Base-by-base conservation (phyloP, 441 rosid genomes). In the Isatis lusitanica region DNA sequence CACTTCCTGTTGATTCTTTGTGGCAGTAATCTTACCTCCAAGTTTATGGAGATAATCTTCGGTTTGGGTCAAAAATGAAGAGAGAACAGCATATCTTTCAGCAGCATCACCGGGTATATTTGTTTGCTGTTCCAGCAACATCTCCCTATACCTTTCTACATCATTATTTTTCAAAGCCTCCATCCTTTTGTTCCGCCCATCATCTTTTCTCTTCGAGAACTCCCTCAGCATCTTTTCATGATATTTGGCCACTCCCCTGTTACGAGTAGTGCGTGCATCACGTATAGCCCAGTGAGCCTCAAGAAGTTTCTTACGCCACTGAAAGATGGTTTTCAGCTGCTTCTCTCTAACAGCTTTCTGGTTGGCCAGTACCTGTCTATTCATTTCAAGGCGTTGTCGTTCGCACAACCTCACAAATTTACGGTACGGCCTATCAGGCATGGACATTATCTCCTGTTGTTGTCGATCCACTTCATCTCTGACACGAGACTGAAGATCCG, bases 141-240 rank as follows among this genome's bases (percentile, higher is more conserved):
- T 96, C 81, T 96, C 98, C 82, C 99, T 86, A 72, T 96, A 96
- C 82, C 99, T 87, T 85, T 94, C 99, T 46, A 94, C 99, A 70
- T 96, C 99, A 85, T 96, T 96, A 80, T 96, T 96, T 87, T 96
- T 96, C 86, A 96, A 82, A 60, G 99, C 99, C 79, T 96, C 99
- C 99, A 96, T 96, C 79, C 99, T 87, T 87, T 82, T 96, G 78
- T 89, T 94, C 71, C 98, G 84, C 73, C 87, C 98, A 77, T 96
- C 99, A 83, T 96, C 98, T 81, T 88, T 92, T 79, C 90, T 92
- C 86, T 96, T 96, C 0, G 98, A 96, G 73, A 88, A 96, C 73
- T 96, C 99, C 79, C 98, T 84, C 85, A 90, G 71, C 90, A 88
- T 96, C 77, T 87, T 92, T 80, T 96, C 99, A 72, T 96, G 99